Evolutionary conservation across 352 stramenopile genomes (phyloP), one percentile per base, ranked within the genome.

Genomic region (Plasmopara viticola): DNA sequence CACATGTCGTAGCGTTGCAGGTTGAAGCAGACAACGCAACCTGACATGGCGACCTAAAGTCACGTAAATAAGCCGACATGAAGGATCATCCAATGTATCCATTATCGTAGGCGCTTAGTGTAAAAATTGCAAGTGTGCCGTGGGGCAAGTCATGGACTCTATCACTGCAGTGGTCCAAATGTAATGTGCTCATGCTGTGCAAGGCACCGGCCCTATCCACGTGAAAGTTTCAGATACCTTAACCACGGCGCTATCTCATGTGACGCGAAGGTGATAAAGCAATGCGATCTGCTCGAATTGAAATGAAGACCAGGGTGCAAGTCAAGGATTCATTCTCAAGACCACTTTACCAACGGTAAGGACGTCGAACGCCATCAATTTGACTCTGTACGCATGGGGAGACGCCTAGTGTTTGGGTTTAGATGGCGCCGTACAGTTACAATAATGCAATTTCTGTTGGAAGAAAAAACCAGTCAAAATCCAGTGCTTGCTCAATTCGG

Each of bases 171-270:
- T 62, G 48, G 59, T 62, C 44, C 13, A 39, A 35, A 43, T 47
- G 43, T 48, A 29, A 50, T 30, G 55, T 53, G 38, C 28, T 59
- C 48, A 48, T 31, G 40, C 37, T 56, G 41, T 39, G 46, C 31
- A 47, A 54, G 42, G 13, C 28, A 28, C n/a, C 4, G 0, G 2
- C 48, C 14, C 56, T 69, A 48, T 69, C 61, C 56, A 65, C 51
- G 15, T 9, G 12, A 49, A 53, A 62, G 48, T 58, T 56, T 41
- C 20, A 40, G 30, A 13, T 51, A 35, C 52, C 37, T 1, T 18
- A n/a, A 15, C 37, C n/a, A 41, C 9, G n/a, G 51, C 50, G 44
- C 37, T 47, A 37, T 38, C 48, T 45, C 44, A 41, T 10, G 33
- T 38, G 51, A 18, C 29, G 30, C 4, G 12, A 45, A 41, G 30